Base-by-base conservation (phyloP, 2,329 filamentous ascomycete species). In the Phialophora expanda region DNA sequence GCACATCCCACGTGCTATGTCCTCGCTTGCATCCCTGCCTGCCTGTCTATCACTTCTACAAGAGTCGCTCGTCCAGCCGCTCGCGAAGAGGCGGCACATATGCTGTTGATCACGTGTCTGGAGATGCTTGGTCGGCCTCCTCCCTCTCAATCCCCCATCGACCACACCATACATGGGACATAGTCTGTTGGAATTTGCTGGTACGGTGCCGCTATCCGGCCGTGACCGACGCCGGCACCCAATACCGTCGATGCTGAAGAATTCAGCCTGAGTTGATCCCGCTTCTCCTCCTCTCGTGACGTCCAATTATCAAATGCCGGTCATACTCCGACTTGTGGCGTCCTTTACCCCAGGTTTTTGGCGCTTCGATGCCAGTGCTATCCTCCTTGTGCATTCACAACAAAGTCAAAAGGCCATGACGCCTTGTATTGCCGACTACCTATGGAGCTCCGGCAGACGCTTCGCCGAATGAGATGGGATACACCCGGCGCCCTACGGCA, bases 321-420 rank as follows among this genome's bases (percentile, higher is more conserved):
- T 34, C 48, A 62, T 20, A 28, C 51, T 62, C 59, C 59, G 59
- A 54, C 59, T 7, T 14, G 38, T 54, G n/a, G 24, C 38, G 32
- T 53, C 26, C 26, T 20, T 54, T 55, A 59, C 59, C 59, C 59
- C 59, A 62, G 59, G 51, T 46, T 56, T 56, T 62, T 62, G 50
- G 34, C 51, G 22, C 34, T 55, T 44, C 22, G 7, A 28, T 17
- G 14, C 59, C 28, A 12, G 59, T 12, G 26, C 22, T 24, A 34
- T 12, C 6, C 24, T 34, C 24, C 20, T 50, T 50, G 14, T 59
- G 44, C 41, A 22, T 50, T 34, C 38, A 14, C 59, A 48, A 54
- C 22, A 26, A 44, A 56, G 26, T 11, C 56, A 34, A 48, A 59
- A 48, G 48, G 48, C 48, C 26, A 14, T 22, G 48, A 26, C 48